A percentile compares a stretch with the other conserved stretches of the same genome.
Conservation (phyloP, 352 stramenopile genomes). For the Chrysophaeum taylorii region DNA sequence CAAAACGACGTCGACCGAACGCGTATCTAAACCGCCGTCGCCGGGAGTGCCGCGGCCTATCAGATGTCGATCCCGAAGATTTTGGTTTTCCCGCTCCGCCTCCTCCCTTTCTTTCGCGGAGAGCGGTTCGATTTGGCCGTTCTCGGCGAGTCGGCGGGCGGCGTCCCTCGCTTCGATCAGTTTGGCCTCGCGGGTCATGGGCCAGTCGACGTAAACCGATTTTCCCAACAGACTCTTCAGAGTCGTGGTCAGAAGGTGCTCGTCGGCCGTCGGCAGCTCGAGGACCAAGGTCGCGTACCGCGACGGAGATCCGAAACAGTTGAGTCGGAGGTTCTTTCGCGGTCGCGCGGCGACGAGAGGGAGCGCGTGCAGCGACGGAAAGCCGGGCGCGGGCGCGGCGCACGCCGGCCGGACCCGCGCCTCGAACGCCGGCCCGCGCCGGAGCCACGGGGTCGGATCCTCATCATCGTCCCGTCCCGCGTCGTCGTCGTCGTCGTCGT, state of each 20-base stretch:
- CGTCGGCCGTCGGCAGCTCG: constrained; percentile 42
- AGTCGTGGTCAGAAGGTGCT: too few species aligned
- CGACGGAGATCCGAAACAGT: constrained; percentile 83
- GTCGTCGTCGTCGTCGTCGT: background rate
- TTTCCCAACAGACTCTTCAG: constrained; percentile 49
- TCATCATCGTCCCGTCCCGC: background rate
- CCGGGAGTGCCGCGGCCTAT: constrained; percentile 60
- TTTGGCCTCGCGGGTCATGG: constrained; percentile 89
- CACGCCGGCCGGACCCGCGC: constrained; percentile 10
- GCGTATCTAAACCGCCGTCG: constrained; percentile 80
- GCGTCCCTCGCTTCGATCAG: constrained; percentile 62
- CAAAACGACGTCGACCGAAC: constrained; percentile 61
- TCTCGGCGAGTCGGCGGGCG: too few species aligned
- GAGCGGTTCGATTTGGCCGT: constrained; percentile 41
- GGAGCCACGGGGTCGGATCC: background rate
- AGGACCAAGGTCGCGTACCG: constrained; percentile 53
- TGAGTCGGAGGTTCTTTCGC: constrained; percentile 63
- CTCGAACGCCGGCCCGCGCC: background rate
- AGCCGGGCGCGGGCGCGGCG: constrained; percentile 41
- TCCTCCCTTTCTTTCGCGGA: constrained; percentile 44
- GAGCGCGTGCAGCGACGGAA: constrained; percentile 61
- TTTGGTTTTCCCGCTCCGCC: constrained; percentile 52
- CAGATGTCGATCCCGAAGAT: constrained; percentile 60
- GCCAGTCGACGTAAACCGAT: constrained; percentile 89
- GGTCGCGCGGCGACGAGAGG: constrained; percentile 41